phyloP scores from a whole-genome alignment of 768 basidiomycete species.

The Mycena venus region DNA sequence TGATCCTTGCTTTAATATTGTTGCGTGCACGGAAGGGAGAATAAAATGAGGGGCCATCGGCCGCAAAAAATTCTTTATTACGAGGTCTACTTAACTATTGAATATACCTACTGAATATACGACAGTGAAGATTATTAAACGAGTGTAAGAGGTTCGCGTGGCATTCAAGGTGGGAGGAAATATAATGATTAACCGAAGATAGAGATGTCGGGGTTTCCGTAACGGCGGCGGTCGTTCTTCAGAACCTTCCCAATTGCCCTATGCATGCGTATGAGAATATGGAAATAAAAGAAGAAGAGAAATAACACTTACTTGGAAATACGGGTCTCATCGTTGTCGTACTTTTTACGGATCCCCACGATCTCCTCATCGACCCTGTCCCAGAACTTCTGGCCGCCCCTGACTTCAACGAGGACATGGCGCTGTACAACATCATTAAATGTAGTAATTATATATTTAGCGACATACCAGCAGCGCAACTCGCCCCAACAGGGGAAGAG shows the following conservation, averaged over 20 bases:
- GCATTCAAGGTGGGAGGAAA: too few species aligned
- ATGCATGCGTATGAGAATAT: not conserved
- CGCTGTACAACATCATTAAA: not conserved
- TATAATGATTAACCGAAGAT: not conserved
- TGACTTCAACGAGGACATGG: conserved; percentile 11
- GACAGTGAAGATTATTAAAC: not conserved
- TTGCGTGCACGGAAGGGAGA: not conserved
- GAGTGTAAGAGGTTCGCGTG: too few species aligned
- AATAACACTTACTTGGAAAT: conserved; percentile 1
- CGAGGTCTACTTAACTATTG: not conserved
- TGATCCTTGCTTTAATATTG: not conserved
- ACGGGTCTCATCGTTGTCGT: not conserved
- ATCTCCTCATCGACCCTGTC: conserved; percentile 17
- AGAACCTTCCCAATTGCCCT: conserved; percentile 14
- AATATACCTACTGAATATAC: not conserved
- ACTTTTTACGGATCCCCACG: not conserved
- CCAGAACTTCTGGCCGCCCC: conserved; percentile 3
- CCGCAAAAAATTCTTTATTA: not conserved
- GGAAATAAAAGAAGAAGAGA: not conserved
- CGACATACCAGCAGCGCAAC: conserved; percentile 14
- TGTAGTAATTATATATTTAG: not conserved
- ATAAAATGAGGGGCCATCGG: not conserved
- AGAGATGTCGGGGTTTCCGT: conserved; percentile 18
- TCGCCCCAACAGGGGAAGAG: conserved; percentile 13
- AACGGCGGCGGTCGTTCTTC: conserved; percentile 13